These are phyloP conservation scores for Chytriomyces sp. DNA, from an alignment of 192 early-diverging fungal genomes.

Conservation along the genomic window DNA sequence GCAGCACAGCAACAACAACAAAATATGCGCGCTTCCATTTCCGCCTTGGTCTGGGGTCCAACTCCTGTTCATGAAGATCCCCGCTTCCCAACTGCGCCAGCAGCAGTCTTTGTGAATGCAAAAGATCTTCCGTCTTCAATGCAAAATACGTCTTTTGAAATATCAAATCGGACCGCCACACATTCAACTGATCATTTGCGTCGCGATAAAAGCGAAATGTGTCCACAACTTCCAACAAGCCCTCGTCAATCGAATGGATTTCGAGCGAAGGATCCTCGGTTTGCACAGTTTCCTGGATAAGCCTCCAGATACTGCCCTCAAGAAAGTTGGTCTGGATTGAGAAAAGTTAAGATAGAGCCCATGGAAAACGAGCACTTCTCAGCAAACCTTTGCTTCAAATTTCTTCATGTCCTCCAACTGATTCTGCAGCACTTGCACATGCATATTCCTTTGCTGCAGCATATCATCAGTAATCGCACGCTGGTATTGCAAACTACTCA, in stretches of 20 bases:
- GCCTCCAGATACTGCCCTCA: background rate
- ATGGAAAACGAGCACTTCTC: background rate
- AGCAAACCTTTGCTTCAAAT: slow-evolving; percentile 1
- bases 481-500: slow-evolving; percentile 9
- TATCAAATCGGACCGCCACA: slow-evolving; percentile 26
- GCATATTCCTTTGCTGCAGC: slow-evolving; percentile 1
- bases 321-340: background rate
- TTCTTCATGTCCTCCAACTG: background rate
- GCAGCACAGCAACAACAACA: slow-evolving; percentile 16
- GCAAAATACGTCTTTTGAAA: slow-evolving; percentile 29
- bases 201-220: background rate
- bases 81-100: background rate
- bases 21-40: slow-evolving; percentile 16
- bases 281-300: background rate
- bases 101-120: slow-evolving; percentile 18
- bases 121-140: slow-evolving; percentile 8
- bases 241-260: slow-evolving; percentile 4
- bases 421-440: slow-evolving; percentile 7
- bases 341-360: background rate
- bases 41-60: background rate
- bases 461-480: slow-evolving; percentile 1
- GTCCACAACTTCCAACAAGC: background rate
- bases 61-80: background rate
- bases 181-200: background rate
- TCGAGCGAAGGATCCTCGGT: background rate